These are phyloP conservation scores for Hordeum pubiflorum DNA, from an alignment of 202 grass and related monocot species.

Conservation along the genomic window DNA sequence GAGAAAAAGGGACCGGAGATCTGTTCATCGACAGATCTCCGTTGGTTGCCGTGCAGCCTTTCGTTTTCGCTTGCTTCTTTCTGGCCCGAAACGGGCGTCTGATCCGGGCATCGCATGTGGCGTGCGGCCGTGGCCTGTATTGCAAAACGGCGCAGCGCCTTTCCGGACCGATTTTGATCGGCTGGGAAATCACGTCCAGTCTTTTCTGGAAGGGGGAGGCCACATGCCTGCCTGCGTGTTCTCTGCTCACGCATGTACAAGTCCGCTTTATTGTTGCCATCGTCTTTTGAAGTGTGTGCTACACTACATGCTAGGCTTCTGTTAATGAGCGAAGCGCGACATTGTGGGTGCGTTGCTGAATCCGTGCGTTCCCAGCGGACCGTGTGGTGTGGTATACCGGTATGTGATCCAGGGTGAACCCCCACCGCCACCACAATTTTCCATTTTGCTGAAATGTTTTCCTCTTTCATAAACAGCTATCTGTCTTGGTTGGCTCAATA, in stretches of 20 bases:
- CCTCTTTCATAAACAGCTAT: too few species aligned
- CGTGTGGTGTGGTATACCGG: too few species aligned
- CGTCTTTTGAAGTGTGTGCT: constrained; percentile 8
- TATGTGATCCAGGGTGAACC: too few species aligned
- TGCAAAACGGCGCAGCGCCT: constrained; percentile 18
- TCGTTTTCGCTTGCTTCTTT: constrained; percentile 26
- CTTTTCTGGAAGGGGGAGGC: constrained; percentile 22
- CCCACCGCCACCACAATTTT: too few species aligned
- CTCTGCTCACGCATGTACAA: not conserved
- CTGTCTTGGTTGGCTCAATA: too few species aligned
- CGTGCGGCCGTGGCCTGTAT: not conserved
- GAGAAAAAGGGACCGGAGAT: not conserved
- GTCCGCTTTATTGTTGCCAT: not conserved
- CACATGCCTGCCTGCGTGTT: not conserved
- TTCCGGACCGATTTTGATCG: constrained; percentile 12
- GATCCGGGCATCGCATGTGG: constrained; percentile 26
- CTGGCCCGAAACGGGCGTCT: constrained; percentile 14
- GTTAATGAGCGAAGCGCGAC: too few species aligned
- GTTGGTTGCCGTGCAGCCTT: not conserved
- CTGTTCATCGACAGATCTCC: not conserved
- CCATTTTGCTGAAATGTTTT: too few species aligned
- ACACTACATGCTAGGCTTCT: not conserved
- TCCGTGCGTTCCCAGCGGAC: too few species aligned
- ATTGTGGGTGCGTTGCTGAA: too few species aligned
- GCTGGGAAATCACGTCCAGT: constrained; percentile 5